These are phyloP conservation scores for Lipomyces yamanashiensis DNA, from an alignment of 805 yeast species.

Conservation along the genomic window DNA sequence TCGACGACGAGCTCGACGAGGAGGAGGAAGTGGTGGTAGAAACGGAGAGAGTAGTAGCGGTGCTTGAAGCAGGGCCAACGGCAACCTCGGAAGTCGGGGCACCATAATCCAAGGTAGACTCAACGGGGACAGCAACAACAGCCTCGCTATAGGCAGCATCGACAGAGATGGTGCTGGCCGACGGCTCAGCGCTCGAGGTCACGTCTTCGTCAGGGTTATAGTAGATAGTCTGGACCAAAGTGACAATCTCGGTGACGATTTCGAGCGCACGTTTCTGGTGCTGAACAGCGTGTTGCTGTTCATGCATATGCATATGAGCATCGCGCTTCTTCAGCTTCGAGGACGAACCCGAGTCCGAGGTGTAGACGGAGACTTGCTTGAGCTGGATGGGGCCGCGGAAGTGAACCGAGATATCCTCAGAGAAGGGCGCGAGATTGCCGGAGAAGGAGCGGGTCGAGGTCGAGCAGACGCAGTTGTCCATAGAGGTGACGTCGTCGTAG, in stretches of 20 bases:
- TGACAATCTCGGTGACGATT: conserved; percentile 74
- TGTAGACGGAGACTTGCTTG: conserved; percentile 87
- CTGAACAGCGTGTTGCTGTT: conserved; percentile 48
- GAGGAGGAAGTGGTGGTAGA: conserved; percentile 29
- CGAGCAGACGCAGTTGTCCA: conserved; percentile 75
- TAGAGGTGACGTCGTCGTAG: conserved; percentile 75
- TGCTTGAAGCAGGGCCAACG: conserved; percentile 38
- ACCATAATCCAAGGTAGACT: conserved; percentile 38
- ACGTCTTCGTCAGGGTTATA: conserved; percentile 37
- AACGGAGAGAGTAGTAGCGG: conserved; percentile 39
- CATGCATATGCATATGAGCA: conserved; percentile 42
- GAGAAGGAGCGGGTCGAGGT: conserved; percentile 61
- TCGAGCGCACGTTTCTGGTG: conserved; percentile 65
- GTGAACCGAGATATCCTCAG: conserved; percentile 86
- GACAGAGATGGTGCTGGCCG: conserved; percentile 37
- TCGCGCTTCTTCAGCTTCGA: conserved; percentile 32
- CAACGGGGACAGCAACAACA: conserved; percentile 21
- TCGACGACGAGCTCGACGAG: conserved; percentile 15
- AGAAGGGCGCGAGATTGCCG: conserved; percentile 77
- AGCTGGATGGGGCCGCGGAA: conserved; percentile 87
- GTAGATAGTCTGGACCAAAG: conserved; percentile 55
- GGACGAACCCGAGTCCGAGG: conserved; percentile 52
- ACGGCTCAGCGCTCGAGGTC: conserved; percentile 41
- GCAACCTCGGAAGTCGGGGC: conserved; percentile 40
- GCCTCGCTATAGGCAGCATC: conserved; percentile 23